These are phyloP conservation scores for Candida ipomoeae DNA, from an alignment of 805 yeast genomes.

Conservation along the genomic window DNA sequence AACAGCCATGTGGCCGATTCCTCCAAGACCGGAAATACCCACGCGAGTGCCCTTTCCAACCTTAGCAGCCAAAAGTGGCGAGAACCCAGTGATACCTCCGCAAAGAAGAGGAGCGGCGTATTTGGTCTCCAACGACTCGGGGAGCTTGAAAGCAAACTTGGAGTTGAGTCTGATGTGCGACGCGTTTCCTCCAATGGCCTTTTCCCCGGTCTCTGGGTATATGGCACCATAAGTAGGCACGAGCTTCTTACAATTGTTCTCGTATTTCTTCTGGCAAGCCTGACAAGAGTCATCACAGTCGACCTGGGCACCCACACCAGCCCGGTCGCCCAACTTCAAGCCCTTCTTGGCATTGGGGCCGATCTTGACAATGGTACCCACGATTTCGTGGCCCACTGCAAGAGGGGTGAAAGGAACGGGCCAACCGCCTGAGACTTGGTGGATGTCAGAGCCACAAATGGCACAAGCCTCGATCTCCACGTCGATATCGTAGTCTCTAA, in stretches of 20 bases:
- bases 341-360: constrained; percentile 9
- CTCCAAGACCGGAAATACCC: constrained; percentile 62
- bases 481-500: constrained; percentile 13
- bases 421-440: constrained; percentile 51
- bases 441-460: constrained; percentile 57
- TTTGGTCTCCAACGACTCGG: constrained; percentile 7
- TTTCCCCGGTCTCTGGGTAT: constrained; percentile 7
- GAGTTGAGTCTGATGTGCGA: constrained; percentile 10
- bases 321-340: constrained; percentile 64
- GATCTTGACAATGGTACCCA: constrained; percentile 11
- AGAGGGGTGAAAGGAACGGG: constrained; percentile 18
- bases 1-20: constrained; percentile 61
- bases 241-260: constrained; percentile 8
- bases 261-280: constrained; percentile 2
- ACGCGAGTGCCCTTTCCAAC: constrained; percentile 33
- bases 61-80: constrained; percentile 12
- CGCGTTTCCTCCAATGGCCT: constrained; percentile 10
- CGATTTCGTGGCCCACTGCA: constrained; percentile 24
- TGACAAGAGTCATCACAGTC: constrained; percentile 9
- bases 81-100: constrained; percentile 16
- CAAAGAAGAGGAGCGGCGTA: constrained; percentile 14
- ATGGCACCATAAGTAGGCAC: constrained; percentile 7
- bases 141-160: constrained; percentile 11
- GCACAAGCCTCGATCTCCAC: constrained; percentile 11
- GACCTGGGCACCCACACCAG: constrained; percentile 70